Percentiles rank a stretch among this genome's conserved stretches.
Evolutionary conservation across 2,329 filamentous ascomycete genomes (phyloP).

Genomic region (Calonectria pteridis): DNA sequence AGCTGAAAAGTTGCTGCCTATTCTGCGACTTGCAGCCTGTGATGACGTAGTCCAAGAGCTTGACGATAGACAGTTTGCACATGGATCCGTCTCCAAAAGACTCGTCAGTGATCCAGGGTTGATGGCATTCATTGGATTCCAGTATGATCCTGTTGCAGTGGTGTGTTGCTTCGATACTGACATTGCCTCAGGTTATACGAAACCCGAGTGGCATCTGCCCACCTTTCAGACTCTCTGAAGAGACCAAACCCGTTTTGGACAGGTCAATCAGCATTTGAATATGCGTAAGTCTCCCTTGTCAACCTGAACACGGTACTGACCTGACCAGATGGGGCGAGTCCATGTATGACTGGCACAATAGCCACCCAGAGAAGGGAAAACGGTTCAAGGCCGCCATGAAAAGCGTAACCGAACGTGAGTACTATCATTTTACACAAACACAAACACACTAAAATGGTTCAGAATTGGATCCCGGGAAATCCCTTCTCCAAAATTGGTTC

Average conservation of each 20-base stretch:
- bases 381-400: slow-evolving; percentile 34
- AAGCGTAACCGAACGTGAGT: slow-evolving; percentile 26
- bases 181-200: slow-evolving; percentile 27
- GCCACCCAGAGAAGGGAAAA: slow-evolving; percentile 56
- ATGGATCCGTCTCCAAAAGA: slow-evolving; percentile 23
- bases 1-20: slow-evolving; percentile 29
- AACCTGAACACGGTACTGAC: not conserved
- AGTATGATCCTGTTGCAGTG: slow-evolving; percentile 6
- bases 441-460: not conserved
- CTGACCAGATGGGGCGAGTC: slow-evolving; percentile 29
- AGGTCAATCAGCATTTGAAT: slow-evolving; percentile 37
- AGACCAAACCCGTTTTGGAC: slow-evolving; percentile 30
- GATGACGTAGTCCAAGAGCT: slow-evolving; percentile 28
- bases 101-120: slow-evolving; percentile 26
- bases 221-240: slow-evolving; percentile 35
- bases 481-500: slow-evolving; percentile 28
- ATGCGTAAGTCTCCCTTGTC: slow-evolving; percentile 24
- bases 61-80: slow-evolving; percentile 17
- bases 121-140: slow-evolving; percentile 34
- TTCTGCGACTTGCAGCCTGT: slow-evolving; percentile 32
- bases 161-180: not conserved
- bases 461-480: slow-evolving; percentile 32
- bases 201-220: slow-evolving; percentile 34
- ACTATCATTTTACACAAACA: slow-evolving; percentile 49
- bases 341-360: slow-evolving; percentile 39